These are phyloP conservation scores for Aureobasidium sp. DNA, from an alignment of 2,329 filamentous ascomycete genomes.

Conservation along the genomic window DNA sequence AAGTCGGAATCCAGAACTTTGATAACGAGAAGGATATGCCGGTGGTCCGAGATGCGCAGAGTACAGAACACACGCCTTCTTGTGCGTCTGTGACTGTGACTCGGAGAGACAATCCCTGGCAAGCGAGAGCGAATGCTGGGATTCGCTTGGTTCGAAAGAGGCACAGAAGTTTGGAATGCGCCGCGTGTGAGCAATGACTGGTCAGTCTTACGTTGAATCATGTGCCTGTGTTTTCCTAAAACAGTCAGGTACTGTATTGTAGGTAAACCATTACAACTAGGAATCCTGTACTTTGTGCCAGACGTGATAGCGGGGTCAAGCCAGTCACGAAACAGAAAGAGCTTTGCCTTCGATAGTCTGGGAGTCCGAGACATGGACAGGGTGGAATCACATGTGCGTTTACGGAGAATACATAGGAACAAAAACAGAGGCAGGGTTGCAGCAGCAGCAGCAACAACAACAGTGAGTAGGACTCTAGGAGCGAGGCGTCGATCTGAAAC, in stretches of 20 bases:
- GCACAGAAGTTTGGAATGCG: background rate
- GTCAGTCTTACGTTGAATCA: background rate
- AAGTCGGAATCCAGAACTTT: constrained; percentile 4
- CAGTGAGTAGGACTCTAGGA: background rate
- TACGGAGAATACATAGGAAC: background rate
- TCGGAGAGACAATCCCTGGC: background rate
- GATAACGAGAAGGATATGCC: background rate
- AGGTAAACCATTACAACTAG: background rate
- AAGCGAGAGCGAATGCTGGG: background rate
- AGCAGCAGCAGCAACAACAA: background rate
- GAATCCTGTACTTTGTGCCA: background rate
- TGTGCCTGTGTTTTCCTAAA: background rate
- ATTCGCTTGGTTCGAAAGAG: background rate
- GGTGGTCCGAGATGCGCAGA: background rate
- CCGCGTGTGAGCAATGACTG: background rate
- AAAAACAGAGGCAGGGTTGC: background rate
- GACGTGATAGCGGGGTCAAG: background rate
- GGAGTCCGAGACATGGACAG: background rate
- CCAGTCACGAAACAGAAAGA: background rate
- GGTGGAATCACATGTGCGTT: background rate
- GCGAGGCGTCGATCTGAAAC: background rate
- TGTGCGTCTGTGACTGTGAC: background rate
- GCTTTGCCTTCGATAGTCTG: background rate
- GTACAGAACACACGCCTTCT: background rate
- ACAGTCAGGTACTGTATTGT: background rate